Evolutionary conservation across 1,284 basidiomycete genomes (phyloP).

Genomic region (Chalciporus sp.): DNA sequence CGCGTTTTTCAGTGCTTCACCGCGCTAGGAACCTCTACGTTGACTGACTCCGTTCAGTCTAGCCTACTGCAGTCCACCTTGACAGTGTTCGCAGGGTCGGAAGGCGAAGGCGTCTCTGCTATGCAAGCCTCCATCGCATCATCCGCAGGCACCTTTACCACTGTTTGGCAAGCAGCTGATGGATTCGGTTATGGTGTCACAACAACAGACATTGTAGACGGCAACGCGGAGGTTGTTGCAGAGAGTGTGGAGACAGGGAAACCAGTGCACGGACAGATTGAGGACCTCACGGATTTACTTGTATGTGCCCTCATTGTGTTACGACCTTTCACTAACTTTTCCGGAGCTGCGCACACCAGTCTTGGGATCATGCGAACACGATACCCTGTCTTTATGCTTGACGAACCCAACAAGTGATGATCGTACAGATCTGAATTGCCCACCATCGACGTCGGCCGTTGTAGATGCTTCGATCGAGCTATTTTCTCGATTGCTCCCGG

Average conservation of each 20-base stretch:
- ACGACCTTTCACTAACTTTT: conserved; percentile 13
- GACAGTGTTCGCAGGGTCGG: conserved; percentile 85
- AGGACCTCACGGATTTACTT: conserved; percentile 77
- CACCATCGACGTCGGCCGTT: conserved; percentile 81
- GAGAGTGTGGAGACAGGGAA: conserved; percentile 33
- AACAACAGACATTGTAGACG: conserved; percentile 57
- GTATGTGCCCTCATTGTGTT: conserved; percentile 44
- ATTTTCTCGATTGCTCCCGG: conserved; percentile 79
- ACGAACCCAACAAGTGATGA: conserved; percentile 45
- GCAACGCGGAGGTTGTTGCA: conserved; percentile 37
- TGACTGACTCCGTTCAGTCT: conserved; percentile 82
- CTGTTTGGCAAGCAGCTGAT: conserved; percentile 86
- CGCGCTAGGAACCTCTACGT: conserved; percentile 75
- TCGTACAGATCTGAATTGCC: conserved; percentile 57
- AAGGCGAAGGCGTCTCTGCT: conserved; percentile 69
- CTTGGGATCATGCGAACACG: conserved; percentile 85
- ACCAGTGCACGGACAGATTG: conserved; percentile 56
- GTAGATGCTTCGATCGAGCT: conserved; percentile 90
- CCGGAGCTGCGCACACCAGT: conserved; percentile 78
- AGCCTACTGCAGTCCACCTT: conserved; percentile 84
- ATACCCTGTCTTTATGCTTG: conserved; percentile 78
- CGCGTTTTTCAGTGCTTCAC: conserved; percentile 91
- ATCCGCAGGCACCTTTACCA: conserved; percentile 82
- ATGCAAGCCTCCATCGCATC: conserved; percentile 93
- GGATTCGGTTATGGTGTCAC: conserved; percentile 94